Conservation (phyloP, 148 eudicot genomes). For the Fagopyrum homotropicum region DNA sequence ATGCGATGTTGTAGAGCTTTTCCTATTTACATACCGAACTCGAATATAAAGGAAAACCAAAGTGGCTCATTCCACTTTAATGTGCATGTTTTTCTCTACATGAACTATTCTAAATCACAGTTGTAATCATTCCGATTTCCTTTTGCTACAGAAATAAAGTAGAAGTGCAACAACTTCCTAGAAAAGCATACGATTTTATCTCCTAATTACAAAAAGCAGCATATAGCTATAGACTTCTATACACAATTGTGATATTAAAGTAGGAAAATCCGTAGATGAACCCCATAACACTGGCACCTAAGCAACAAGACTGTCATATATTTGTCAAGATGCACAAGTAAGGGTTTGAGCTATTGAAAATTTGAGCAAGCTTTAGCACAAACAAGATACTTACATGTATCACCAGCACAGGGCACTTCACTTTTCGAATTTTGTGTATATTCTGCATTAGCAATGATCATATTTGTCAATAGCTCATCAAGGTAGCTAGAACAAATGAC, state of each 20-base stretch:
- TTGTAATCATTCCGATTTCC: conserved; percentile 7
- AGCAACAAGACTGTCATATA: background rate
- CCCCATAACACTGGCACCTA: background rate
- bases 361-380: background rate
- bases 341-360: background rate
- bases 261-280: background rate
- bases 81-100: conserved; percentile 8
- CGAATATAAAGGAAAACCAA: background rate
- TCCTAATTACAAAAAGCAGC: background rate
- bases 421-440: conserved; percentile 83
- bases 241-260: background rate
- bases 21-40: background rate
- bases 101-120: conserved; percentile 5
- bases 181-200: background rate
- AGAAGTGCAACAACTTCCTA: background rate
- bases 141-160: background rate
- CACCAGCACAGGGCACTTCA: conserved; percentile 92
- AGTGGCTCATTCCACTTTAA: conserved; percentile 4
- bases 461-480: conserved; percentile 15
- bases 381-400: conserved; percentile 75
- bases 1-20: conserved; percentile 8
- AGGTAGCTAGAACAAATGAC: background rate
- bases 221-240: background rate
- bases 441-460: conserved; percentile 52
- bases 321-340: background rate